phyloP scores from a whole-genome alignment of 768 basidiomycete genomes.

The Phlebiopsis gigantea region DNA sequence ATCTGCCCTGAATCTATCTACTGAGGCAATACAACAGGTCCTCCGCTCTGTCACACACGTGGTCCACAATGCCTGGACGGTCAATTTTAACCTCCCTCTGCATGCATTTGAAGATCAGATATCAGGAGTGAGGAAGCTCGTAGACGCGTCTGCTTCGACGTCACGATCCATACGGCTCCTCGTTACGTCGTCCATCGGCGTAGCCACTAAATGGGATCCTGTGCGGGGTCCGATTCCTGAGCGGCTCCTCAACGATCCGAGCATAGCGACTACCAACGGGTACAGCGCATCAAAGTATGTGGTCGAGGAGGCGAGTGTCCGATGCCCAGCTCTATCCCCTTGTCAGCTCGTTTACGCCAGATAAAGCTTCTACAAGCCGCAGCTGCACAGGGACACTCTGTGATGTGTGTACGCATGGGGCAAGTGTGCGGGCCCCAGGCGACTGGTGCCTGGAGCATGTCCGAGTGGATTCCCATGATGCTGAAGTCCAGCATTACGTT shows the following conservation, averaged over 20 bases:
- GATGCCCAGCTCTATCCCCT: not conserved
- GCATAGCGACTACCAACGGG: slow-evolving; percentile 28
- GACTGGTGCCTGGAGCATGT: slow-evolving; percentile 23
- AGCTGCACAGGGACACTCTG: not conserved
- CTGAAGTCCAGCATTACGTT: slow-evolving; percentile 15
- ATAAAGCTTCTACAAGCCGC: slow-evolving; percentile 6
- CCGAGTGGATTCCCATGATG: slow-evolving; percentile 26
- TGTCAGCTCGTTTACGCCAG: not conserved
- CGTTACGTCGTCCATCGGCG: slow-evolving; percentile 30
- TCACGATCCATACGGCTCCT: slow-evolving; percentile 21
- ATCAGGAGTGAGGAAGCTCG: slow-evolving; percentile 25
- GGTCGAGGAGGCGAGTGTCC: slow-evolving; percentile 27
- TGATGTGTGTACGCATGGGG: slow-evolving; percentile 23
- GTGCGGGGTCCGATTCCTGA: slow-evolving; percentile 21
- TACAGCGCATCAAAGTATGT: slow-evolving; percentile 40
- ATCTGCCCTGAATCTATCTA: too few relatives aligned
- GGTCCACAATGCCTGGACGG: slow-evolving; percentile 29
- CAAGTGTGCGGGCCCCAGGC: slow-evolving; percentile 19
- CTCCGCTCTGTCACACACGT: slow-evolving; percentile 3
- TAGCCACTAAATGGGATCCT: slow-evolving; percentile 17
- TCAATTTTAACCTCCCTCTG: slow-evolving; percentile 33
- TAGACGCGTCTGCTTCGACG: slow-evolving; percentile 27
- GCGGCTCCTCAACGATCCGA: slow-evolving; percentile 17
- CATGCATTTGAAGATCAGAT: slow-evolving; percentile 25
- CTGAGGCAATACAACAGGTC: not conserved